Base-by-base conservation (phyloP, 2,329 filamentous ascomycete genomes). In the Ophidiomyces ophidiicola region DNA sequence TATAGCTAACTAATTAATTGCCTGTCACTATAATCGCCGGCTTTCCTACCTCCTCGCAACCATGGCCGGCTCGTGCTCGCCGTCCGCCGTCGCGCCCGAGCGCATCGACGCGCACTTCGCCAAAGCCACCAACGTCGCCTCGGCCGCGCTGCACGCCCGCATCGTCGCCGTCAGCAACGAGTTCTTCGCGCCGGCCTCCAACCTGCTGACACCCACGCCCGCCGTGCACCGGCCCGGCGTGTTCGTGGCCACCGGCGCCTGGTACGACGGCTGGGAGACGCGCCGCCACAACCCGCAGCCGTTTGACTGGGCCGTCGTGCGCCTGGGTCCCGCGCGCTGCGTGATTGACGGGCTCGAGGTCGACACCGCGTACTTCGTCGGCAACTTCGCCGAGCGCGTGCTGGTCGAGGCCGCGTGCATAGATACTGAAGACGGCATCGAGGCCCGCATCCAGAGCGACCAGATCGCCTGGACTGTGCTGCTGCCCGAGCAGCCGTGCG, bases 211-310 rank as follows among this genome's bases (percentile, higher is more conserved):
- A 0, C 70, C 71, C 0, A 70, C 67, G 1, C 58, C 71, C 1
- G 69, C 72, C 2, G 60, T 77, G 47, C 69, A 68, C 46, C 70
- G 68, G 42, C 68, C 71, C 0, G 73, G 72, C 36, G 65, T 73
- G 50, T 77, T 75, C 57, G 65, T 70, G 28, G 69, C 74, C 53
- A 67, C 71, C 3, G 74, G 74, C 42, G 72, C 72, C 33, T 78
- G 74, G 73, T 78, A 76, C 52, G 73, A 78, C 52, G 74, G 74
- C 12, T 78, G 74, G 74, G 74, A 78, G 47, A 77, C 74, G 4
- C 63, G 74, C 4, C 63, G 74, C 18, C 74, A 78, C 58, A 78
- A 78, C 51, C 56, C 64, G 0, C 63, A 66, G 26, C 63, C 67
- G 7, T 73, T 67, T 45, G 74, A 78, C 56, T 78, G 70, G 70